Conservation (phyloP, 2,329 filamentous ascomycete species). For the Dactylellina sp. region DNA sequence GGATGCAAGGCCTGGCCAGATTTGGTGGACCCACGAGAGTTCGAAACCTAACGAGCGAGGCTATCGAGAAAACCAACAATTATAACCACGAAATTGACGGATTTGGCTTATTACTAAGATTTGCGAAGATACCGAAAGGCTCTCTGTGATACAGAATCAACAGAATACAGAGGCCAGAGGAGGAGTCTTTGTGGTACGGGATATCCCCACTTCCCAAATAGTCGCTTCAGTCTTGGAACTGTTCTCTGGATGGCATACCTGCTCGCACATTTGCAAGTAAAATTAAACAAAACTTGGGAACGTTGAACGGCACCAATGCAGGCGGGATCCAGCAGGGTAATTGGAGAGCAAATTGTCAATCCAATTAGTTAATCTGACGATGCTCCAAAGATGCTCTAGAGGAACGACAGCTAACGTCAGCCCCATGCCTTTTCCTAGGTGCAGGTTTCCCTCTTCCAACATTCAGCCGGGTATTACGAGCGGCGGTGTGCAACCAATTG, state of each 20-base stretch:
- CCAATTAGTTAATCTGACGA: constrained; percentile 20
- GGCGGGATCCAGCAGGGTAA: constrained; percentile 26
- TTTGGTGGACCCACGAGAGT: constrained; percentile 44
- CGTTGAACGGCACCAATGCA: constrained; percentile 34
- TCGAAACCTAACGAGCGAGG: constrained; percentile 32
- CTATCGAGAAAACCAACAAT: constrained; percentile 29
- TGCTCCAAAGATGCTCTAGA: neutral
- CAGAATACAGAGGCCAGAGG: constrained; percentile 7
- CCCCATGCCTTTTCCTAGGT: constrained; percentile 8
- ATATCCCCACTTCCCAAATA: neutral
- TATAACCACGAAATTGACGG: constrained; percentile 23
- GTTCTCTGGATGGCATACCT: constrained; percentile 8
- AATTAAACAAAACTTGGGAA: neutral
- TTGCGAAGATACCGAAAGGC: constrained; percentile 20
- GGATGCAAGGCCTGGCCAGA: constrained; percentile 40
- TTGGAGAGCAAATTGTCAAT: constrained; percentile 8
- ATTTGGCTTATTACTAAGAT: constrained; percentile 39
- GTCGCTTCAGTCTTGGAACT: neutral
- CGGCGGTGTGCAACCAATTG: constrained; percentile 32
- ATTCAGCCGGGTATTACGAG: constrained; percentile 24
- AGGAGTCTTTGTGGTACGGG: constrained; percentile 36
- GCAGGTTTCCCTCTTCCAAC: constrained; percentile 20
- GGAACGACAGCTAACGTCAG: constrained; percentile 2
- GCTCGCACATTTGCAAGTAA: too few relatives aligned
- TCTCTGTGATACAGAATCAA: constrained; percentile 29